phyloP scores from a whole-genome alignment of 352 stramenopile species.

The Pythium myriotylum region DNA sequence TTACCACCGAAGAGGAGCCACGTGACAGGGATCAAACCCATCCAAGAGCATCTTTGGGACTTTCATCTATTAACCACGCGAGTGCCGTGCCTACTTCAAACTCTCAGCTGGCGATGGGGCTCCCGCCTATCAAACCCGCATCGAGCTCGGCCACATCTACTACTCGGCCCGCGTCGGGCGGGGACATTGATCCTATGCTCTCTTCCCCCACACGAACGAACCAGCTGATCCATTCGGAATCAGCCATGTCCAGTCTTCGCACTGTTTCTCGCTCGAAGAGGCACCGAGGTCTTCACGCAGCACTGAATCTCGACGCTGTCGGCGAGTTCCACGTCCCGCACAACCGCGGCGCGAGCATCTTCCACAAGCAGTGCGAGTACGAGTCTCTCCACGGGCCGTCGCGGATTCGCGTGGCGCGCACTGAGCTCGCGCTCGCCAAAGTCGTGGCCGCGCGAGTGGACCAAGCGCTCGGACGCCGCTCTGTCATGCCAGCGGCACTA shows the following conservation, averaged over 20 bases:
- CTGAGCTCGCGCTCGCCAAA: conserved; percentile 36
- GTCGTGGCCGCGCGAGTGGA: conserved; percentile 48
- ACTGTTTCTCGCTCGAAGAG: conserved; percentile 30
- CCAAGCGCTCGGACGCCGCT: conserved; percentile 40
- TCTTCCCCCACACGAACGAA: background rate
- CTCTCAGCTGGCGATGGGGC: no score
- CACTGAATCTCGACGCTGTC: conserved; percentile 31
- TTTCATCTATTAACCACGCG: no score
- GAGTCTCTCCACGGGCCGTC: conserved; percentile 31
- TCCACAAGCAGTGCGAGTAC: conserved; percentile 51
- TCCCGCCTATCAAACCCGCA: no score
- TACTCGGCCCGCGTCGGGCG: conserved; percentile 3
- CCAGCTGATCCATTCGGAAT: conserved; percentile 41
- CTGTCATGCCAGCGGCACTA: conserved; percentile 2
- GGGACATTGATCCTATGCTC: background rate
- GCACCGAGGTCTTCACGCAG: conserved; percentile 44
- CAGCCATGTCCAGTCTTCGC: conserved; percentile 38
- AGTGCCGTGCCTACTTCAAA: no score
- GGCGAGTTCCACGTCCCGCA: conserved; percentile 39
- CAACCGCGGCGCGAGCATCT: conserved; percentile 50
- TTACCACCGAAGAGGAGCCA: no score
- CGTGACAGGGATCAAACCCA: no score
- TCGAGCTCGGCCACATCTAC: no score
- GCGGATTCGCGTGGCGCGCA: conserved; percentile 49
- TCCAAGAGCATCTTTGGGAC: no score